phyloP scores from a whole-genome alignment of 2,329 filamentous ascomycete genomes.

The Aschersonia sp. region DNA sequence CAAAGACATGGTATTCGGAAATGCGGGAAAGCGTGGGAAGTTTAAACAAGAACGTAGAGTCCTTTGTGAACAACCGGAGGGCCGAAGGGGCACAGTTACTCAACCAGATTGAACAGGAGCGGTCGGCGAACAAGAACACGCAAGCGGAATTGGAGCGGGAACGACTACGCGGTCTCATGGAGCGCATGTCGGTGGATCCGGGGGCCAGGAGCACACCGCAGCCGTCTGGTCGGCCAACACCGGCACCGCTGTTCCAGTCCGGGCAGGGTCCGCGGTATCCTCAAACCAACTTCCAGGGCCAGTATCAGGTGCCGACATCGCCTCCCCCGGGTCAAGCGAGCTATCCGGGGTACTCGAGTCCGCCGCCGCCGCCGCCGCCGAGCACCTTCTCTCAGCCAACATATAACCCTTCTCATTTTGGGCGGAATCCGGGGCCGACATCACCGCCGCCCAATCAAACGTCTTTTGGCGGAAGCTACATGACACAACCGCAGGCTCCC shows the following conservation, averaged over 20 bases:
- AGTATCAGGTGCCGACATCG: constrained; percentile 44
- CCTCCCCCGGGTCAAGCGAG: constrained; percentile 32
- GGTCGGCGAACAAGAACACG: constrained; percentile 41
- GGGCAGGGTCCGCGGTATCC: constrained; percentile 33
- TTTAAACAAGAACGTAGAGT: constrained; percentile 88
- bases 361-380: constrained; percentile 14
- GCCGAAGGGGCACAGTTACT: constrained; percentile 85
- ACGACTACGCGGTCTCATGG: constrained; percentile 78
- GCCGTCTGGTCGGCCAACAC: constrained; percentile 12
- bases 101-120: constrained; percentile 71
- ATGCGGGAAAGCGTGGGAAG: constrained; percentile 93
- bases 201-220: constrained; percentile 18
- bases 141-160: constrained; percentile 77
- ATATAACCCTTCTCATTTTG: constrained; percentile 45
- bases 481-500: constrained; percentile 40
- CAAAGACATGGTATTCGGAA: constrained; percentile 85
- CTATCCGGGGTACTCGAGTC: constrained; percentile 26
- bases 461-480: constrained; percentile 25
- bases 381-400: constrained; percentile 33
- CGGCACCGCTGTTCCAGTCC: constrained; percentile 35
- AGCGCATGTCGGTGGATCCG: constrained; percentile 81
- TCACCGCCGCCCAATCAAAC: constrained; percentile 51
- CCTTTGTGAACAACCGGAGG: constrained; percentile 87
- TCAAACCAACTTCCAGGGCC: constrained; percentile 36
- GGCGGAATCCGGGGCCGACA: constrained; percentile 40